These are phyloP conservation scores for Ganoderma lucidum DNA, from an alignment of 1,284 basidiomycete genomes.

Conservation along the genomic window DNA sequence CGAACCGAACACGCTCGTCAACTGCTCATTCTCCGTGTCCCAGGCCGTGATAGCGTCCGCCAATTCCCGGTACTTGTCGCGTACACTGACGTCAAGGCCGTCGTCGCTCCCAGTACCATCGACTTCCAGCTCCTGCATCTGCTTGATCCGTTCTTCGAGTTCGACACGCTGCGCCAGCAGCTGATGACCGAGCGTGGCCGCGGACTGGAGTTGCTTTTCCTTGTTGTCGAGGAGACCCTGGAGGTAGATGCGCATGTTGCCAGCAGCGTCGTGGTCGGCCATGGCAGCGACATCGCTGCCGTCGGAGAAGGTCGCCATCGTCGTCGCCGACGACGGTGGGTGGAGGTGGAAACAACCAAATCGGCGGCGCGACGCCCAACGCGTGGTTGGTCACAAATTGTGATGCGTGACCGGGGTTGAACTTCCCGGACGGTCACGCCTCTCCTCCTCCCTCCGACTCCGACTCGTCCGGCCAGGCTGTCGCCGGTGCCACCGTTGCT, in stretches of 20 bases:
- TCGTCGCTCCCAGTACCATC: conserved; percentile 68
- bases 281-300: conserved; percentile 41
- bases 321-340: conserved; percentile 37
- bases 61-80: conserved; percentile 78
- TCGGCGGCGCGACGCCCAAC: conserved; percentile 7
- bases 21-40: conserved; percentile 85
- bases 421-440: background rate
- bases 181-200: conserved; percentile 89
- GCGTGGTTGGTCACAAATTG: conserved; percentile 4
- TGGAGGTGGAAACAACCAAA: conserved; percentile 26
- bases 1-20: conserved; percentile 75
- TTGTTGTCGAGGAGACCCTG: conserved; percentile 87
- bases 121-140: conserved; percentile 74
- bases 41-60: conserved; percentile 80
- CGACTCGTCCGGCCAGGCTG: background rate
- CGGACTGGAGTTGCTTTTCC: conserved; percentile 89
- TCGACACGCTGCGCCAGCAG: conserved; percentile 92
- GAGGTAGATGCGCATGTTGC: conserved; percentile 78
- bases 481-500: background rate
- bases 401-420: conserved; percentile 8
- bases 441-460: background rate
- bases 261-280: conserved; percentile 54
- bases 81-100: conserved; percentile 49
- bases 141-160: conserved; percentile 85
- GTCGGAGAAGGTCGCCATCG: conserved; percentile 48